These are phyloP conservation scores for Raffaelea deltoideospora DNA, from an alignment of 2,329 filamentous ascomycete genomes.

Conservation along the genomic window DNA sequence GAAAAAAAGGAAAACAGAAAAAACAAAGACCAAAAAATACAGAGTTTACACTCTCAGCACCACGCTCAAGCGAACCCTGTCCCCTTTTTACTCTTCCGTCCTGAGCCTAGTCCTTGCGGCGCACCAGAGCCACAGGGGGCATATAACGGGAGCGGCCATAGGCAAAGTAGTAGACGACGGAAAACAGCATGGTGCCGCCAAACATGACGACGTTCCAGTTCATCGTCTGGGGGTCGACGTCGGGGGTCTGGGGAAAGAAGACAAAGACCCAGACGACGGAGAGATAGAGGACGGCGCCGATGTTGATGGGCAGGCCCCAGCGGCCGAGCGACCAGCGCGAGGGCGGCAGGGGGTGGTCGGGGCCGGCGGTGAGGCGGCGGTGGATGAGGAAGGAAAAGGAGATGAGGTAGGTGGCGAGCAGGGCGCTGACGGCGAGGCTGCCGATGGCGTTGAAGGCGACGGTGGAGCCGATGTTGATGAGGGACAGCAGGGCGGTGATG, in stretches of 20 bases:
- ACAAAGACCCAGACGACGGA: slow-evolving; percentile 29
- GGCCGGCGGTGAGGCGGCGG: slow-evolving; percentile 22
- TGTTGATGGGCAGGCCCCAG: slow-evolving; percentile 25
- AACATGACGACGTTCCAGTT: slow-evolving; percentile 36
- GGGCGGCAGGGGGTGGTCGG: slow-evolving; percentile 17
- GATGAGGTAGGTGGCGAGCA: slow-evolving; percentile 36
- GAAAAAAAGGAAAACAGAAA: too few relatives aligned
- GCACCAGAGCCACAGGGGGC: slow-evolving; percentile 11
- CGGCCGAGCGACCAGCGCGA: slow-evolving; percentile 26
- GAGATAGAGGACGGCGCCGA: slow-evolving; percentile 27
- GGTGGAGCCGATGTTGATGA: slow-evolving; percentile 36
- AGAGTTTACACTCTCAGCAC: background rate
- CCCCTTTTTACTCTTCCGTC: slow-evolving; percentile 1
- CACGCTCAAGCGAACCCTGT: too few relatives aligned
- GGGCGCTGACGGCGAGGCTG: slow-evolving; percentile 32
- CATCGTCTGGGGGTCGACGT: slow-evolving; percentile 24
- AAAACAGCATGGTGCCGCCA: slow-evolving; percentile 20
- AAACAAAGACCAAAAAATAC: background rate
- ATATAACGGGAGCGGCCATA: slow-evolving; percentile 12
- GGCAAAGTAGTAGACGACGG: slow-evolving; percentile 22
- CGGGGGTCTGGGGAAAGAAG: slow-evolving; percentile 27
- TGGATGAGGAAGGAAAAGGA: slow-evolving; percentile 28
- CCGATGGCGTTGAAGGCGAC: slow-evolving; percentile 37
- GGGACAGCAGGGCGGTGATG: slow-evolving; percentile 25
- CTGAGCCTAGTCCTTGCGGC: slow-evolving; percentile 4